Percentiles rank a stretch among this genome's conserved stretches.
phyloP scores from a whole-genome alignment of 352 stramenopile genomes.

The Phytophthora ramorum region DNA sequence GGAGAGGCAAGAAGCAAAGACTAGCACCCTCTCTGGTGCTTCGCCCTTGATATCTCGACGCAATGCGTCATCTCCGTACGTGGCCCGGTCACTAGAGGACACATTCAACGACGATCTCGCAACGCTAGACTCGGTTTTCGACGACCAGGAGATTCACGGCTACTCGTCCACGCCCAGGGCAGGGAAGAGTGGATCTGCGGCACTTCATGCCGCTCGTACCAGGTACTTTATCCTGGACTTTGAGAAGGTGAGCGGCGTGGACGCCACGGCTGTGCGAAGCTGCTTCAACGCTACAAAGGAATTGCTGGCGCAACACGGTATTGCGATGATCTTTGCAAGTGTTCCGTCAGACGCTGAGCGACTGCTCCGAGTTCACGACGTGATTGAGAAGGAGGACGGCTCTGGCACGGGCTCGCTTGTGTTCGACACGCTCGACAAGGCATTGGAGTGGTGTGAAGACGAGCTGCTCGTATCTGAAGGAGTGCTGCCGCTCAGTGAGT shows the following conservation, averaged over 20 bases:
- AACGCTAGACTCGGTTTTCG: conserved; percentile 67
- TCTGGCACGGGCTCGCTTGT: conserved; percentile 66
- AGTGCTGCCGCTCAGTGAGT: conserved; percentile 72
- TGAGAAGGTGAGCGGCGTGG: conserved; percentile 88
- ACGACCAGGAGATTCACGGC: conserved; percentile 43
- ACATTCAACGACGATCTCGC: conserved; percentile 58
- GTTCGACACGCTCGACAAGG: conserved; percentile 86
- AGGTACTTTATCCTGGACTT: conserved; percentile 92
- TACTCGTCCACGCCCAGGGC: conserved; percentile 51
- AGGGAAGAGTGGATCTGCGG: conserved; percentile 30
- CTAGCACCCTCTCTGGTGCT: conserved; percentile 23
- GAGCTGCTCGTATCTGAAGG: conserved; percentile 79
- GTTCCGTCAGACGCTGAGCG: conserved; percentile 74
- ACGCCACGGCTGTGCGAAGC: conserved; percentile 86
- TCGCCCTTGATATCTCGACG: conserved; percentile 32
- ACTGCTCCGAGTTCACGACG: conserved; percentile 79
- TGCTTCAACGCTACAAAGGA: conserved; percentile 91
- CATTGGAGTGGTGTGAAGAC: conserved; percentile 89
- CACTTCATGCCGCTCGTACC: conserved; percentile 74
- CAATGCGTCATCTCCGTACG: conserved; percentile 32
- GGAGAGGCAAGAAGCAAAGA: conserved; percentile 43
- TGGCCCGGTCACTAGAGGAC: conserved; percentile 34
- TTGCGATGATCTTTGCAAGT: conserved; percentile 78
- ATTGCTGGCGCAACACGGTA: conserved; percentile 77
- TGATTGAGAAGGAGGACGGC: conserved; percentile 75